Evolutionary conservation across 306 rosid genomes (phyloP).

Genomic region (Ammopiptanthus mongolicus): DNA sequence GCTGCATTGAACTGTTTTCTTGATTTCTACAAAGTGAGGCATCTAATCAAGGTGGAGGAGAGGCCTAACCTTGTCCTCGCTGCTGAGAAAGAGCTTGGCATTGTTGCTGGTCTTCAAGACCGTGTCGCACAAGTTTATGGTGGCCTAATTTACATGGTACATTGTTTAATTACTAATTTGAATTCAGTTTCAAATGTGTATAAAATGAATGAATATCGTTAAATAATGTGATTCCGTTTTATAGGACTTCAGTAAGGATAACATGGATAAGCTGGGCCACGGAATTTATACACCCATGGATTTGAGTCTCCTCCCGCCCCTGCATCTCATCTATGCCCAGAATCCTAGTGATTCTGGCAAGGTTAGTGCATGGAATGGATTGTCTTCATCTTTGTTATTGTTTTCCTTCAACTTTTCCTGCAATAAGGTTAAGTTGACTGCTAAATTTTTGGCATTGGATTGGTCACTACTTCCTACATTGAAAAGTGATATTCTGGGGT

Average conservation of each 20-base stretch:
- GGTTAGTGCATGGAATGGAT: constrained; percentile 36
- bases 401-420: neutral
- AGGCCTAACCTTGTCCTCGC: constrained; percentile 76
- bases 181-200: neutral
- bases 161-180: neutral
- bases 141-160: constrained; percentile 85
- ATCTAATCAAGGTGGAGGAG: constrained; percentile 53
- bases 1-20: constrained; percentile 84
- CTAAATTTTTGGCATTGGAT: constrained; percentile 3
- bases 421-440: neutral
- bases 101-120: constrained; percentile 95
- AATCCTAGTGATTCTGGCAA: constrained; percentile 99
- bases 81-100: constrained; percentile 90
- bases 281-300: constrained; percentile 82
- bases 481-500: neutral
- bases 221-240: neutral
- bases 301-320: constrained; percentile 70
- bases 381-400: neutral
- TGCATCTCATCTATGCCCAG: constrained; percentile 66
- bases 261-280: constrained; percentile 66
- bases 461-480: neutral
- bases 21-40: constrained; percentile 76
- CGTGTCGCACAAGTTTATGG: constrained; percentile 92
- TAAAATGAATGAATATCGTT: neutral
- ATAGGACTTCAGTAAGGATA: constrained; percentile 78